Evolutionary conservation across 2,329 filamentous ascomycete genomes (phyloP).

Genomic region (Phaeophleospora eucalypticola): DNA sequence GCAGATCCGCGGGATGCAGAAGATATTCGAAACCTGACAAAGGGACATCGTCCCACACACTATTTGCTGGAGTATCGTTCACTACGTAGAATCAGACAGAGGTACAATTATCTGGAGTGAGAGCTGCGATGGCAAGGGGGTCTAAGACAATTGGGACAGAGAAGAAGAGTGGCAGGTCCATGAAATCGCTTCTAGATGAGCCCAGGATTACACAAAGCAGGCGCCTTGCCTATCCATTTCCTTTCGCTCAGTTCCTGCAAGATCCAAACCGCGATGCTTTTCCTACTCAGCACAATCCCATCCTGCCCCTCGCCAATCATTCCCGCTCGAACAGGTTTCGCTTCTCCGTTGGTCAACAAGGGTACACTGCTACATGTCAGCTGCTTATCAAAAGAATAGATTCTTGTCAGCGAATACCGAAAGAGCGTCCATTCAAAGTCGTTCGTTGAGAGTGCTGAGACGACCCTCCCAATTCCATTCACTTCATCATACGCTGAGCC

Average conservation of each 20-base stretch:
- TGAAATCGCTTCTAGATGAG: no score
- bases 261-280: conserved; percentile 22
- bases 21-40: no score
- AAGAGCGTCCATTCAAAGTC: conserved; percentile 21
- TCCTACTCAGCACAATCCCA: conserved; percentile 17
- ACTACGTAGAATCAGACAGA: no score
- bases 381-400: no score
- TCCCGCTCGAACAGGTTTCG: conserved; percentile 15
- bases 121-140: no score
- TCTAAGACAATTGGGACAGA: no score
- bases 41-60: no score
- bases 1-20: no score
- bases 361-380: conserved; percentile 17
- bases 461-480: conserved; percentile 17
- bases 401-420: conserved; percentile 8
- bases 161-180: no score
- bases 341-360: conserved; percentile 14
- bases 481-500: conserved; percentile 18
- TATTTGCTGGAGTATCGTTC: no score
- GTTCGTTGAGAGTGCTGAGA: conserved; percentile 5
- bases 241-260: conserved; percentile 21
- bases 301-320: conserved; percentile 14
- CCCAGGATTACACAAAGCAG: conserved; percentile 18
- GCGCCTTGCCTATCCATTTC: conserved; percentile 21
- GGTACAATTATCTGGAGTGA: no score